Conservation (phyloP, 192 early-diverging fungal genomes). For the Coemansia sp. region DNA sequence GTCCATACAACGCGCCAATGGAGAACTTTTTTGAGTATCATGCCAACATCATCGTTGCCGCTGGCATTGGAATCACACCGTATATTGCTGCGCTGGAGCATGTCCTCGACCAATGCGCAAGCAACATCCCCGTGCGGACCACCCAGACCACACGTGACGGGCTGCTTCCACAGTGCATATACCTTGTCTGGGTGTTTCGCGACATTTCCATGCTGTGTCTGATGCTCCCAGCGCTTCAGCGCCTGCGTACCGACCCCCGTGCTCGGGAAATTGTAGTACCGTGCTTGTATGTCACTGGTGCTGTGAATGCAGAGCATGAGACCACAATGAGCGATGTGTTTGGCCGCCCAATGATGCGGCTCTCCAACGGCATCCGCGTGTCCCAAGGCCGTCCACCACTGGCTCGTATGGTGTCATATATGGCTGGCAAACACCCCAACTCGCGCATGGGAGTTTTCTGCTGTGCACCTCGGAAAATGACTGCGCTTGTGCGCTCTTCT, state of each 20-base stretch:
- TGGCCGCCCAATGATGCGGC: constrained; percentile 44
- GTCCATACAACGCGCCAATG: constrained; percentile 71
- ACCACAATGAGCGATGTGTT: constrained; percentile 42
- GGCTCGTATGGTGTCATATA: constrained; percentile 41
- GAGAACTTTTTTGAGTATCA: constrained; percentile 80
- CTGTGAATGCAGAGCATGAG: constrained; percentile 34
- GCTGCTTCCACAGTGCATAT: constrained; percentile 41
- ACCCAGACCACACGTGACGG: constrained; percentile 40
- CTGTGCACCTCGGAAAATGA: constrained; percentile 43
- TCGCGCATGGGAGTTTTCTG: constrained; percentile 45
- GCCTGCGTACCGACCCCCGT: constrained; percentile 29
- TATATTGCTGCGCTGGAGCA: constrained; percentile 53
- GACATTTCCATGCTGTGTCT: constrained; percentile 40
- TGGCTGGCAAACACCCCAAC: constrained; percentile 48
- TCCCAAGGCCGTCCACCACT: constrained; percentile 45
- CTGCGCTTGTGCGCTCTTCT: constrained; percentile 37
- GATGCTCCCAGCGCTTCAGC: constrained; percentile 29
- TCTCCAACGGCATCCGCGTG: constrained; percentile 49
- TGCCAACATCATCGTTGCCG: constrained; percentile 67
- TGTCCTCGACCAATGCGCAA: constrained; percentile 39
- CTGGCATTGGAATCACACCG: constrained; percentile 83
- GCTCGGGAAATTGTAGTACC: constrained; percentile 47
- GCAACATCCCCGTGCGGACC: constrained; percentile 40
- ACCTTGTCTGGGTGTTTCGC: constrained; percentile 50
- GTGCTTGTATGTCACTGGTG: constrained; percentile 43